These are phyloP conservation scores for Daldinia childiae DNA, from an alignment of 495 filamentous ascomycete genomes.

Conservation along the genomic window DNA sequence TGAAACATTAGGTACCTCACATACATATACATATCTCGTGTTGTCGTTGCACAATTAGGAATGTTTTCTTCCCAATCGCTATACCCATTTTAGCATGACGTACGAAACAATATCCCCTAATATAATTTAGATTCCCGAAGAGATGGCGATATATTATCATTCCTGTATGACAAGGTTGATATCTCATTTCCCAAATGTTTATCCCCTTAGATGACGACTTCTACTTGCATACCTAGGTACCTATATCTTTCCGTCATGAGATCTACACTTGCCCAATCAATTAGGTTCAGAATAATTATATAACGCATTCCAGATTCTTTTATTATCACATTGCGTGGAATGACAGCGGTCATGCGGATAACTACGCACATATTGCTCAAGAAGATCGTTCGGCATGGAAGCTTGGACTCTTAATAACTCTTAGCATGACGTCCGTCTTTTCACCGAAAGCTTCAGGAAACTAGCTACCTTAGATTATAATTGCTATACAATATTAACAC, in stretches of 20 bases:
- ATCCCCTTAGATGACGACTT: not conserved
- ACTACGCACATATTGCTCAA: not conserved
- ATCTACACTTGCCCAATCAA: not conserved
- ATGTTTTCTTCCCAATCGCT: not conserved
- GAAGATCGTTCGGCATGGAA: slow-evolving; percentile 21
- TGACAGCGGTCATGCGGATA: not conserved
- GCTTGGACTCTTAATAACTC: slow-evolving; percentile 12
- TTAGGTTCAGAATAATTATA: not conserved
- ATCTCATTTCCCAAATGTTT: not conserved
- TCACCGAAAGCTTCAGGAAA: too few relatives aligned
- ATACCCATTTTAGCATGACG: not conserved
- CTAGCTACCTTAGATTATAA: too few relatives aligned
- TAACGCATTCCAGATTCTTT: not conserved
- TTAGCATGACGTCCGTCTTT: too few relatives aligned
- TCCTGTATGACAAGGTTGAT: not conserved
- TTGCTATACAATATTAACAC: slow-evolving; percentile 37
- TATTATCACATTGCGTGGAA: not conserved
- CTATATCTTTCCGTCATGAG: not conserved
- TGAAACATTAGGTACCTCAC: not conserved
- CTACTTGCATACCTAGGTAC: not conserved
- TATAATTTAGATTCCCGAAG: not conserved
- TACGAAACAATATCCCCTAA: not conserved
- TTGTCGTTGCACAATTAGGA: not conserved
- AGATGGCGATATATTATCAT: not conserved
- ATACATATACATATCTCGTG: not conserved